A percentile compares a stretch with the other conserved stretches of the same genome.
Evolutionary conservation across 176 grass and related monocot species (phyloP).

Genomic region (Miscanthus lutarioriparius): DNA sequence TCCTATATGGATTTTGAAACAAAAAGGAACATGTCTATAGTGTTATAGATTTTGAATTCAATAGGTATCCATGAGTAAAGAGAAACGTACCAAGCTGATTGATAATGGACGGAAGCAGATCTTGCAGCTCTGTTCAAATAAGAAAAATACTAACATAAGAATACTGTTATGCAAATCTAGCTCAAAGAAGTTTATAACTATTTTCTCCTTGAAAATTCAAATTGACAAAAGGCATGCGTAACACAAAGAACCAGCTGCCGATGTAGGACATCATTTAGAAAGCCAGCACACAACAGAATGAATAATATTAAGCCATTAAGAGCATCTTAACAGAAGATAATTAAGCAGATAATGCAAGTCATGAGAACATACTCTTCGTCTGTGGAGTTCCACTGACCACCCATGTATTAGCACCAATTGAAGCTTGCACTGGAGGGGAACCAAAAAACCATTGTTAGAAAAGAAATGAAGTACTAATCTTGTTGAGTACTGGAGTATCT

Average conservation of each 20-base stretch:
- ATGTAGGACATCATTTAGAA: neutral
- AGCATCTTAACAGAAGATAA: neutral
- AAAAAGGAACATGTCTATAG: neutral
- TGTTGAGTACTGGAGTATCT: neutral
- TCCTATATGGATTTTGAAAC: neutral
- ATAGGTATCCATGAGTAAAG: constrained; percentile 1
- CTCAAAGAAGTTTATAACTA: neutral
- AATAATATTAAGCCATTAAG: neutral
- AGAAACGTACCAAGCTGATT: constrained; percentile 88
- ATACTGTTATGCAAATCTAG: neutral
- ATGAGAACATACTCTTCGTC: constrained; percentile 75
- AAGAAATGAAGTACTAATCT: neutral
- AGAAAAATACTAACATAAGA: neutral
- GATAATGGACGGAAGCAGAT: constrained; percentile 92
- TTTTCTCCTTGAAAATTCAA: neutral
- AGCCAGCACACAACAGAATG: neutral
- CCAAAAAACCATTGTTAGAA: constrained; percentile 35
- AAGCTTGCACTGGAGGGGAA: constrained; percentile 85
- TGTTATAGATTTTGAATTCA: neutral
- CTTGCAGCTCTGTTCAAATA: constrained; percentile 74
- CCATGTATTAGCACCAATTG: constrained; percentile 96
- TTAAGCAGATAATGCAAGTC: constrained; percentile 7
- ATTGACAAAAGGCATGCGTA: neutral
- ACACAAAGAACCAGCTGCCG: neutral
- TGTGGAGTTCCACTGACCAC: constrained; percentile 97